Evolutionary conservation across 331 rosid genomes (phyloP), one percentile per base, ranked within the genome.

Genomic region (Quercus lobata): DNA sequence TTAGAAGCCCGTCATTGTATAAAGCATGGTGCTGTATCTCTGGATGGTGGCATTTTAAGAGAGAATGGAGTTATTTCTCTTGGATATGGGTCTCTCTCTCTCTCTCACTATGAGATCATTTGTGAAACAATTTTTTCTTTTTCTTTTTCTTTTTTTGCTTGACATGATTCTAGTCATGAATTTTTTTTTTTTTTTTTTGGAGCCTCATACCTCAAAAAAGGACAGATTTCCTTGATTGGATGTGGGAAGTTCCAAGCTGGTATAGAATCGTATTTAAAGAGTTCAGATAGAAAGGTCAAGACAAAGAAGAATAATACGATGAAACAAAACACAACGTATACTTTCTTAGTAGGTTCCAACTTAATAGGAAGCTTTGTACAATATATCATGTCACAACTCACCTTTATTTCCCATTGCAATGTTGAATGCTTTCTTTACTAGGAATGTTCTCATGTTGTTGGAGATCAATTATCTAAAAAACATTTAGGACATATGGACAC

Each of bases 11-110:
- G 78, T 68, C 70, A 69, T 24, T 89, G 89, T 79, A 79, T 89
- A 69, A 82, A 82, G 60, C 85, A 88, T 75, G 97, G 91, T 21
- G 97, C 93, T 35, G 84, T 93, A 27, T 93, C 97, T 30, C 74
- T 91, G 35, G 97, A 91, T 82, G 97, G 97, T 35, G 93, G 97
- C 54, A 90, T 93, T 71, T 44, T 91, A 10, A 86, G 86, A 71
- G 88, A 89, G 52, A 83, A 57, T 69, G 93, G 93, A 81, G 34
- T 78, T 9, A 46, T 86, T 56, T 84, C 90, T 80, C 80, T 88
- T 62, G 97, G 97, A 70, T 62, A 34, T 37, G 86, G 94, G 97
- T 93, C 82, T 63, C 25, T 62, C 41, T 52, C 54, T 14, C 22
- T 6, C 17, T 18, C 15, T 57, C 22, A 11, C 1, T 7, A 6